phyloP scores from a whole-genome alignment of 257 asterid species.

The Mitragyna speciosa region DNA sequence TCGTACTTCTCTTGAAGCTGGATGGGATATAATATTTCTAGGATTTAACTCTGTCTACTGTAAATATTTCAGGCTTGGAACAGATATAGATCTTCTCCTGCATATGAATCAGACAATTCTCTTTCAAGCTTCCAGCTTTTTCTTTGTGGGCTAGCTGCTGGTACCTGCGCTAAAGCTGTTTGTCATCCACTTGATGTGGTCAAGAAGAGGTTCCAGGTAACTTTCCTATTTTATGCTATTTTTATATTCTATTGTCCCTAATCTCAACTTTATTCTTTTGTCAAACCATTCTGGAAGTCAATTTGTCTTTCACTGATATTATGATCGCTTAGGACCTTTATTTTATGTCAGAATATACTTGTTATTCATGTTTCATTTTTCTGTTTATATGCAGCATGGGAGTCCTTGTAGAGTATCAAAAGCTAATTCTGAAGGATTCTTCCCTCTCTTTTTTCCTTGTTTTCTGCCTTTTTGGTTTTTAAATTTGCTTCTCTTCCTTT shows the following conservation, averaged over 20 bases:
- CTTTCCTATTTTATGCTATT: slow-evolving; percentile 3
- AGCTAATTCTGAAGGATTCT: neutral
- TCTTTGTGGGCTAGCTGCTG: slow-evolving; percentile 82
- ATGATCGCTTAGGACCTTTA: neutral
- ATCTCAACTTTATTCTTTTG: neutral
- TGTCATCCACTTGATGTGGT: slow-evolving; percentile 98
- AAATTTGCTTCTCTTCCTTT: neutral
- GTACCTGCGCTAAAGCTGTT: slow-evolving; percentile 78
- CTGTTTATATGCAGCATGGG: neutral
- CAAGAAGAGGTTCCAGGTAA: slow-evolving; percentile 96
- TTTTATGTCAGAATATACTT: neutral
- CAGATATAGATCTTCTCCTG: slow-evolving; percentile 36
- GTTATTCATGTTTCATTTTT: neutral
- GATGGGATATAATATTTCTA: neutral
- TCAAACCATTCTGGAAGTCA: neutral
- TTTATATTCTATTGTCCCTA: neutral
- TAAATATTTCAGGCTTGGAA: slow-evolving; percentile 63
- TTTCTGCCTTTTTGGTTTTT: neutral
- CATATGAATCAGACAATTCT: slow-evolving; percentile 32
- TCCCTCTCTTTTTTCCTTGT: neutral
- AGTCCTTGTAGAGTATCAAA: neutral
- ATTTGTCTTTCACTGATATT: neutral
- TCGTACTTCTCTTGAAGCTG: neutral
- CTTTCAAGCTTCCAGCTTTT: slow-evolving; percentile 84
- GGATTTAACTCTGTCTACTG: neutral